Evolutionary conservation across 1,284 basidiomycete genomes (phyloP), one percentile per base, ranked within the genome.

Genomic region (Pyrrhoderma lamaoense): DNA sequence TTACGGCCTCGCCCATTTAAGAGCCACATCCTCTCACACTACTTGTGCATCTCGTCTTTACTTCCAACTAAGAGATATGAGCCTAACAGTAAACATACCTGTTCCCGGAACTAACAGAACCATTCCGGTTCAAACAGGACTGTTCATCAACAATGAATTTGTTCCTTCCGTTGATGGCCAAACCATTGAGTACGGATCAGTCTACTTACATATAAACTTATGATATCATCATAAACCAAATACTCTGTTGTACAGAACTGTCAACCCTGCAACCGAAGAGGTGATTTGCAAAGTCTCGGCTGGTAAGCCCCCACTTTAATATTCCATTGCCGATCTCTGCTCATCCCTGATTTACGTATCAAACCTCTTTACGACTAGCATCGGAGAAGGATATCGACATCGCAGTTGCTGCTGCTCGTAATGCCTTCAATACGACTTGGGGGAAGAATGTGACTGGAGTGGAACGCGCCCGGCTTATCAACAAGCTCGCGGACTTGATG

Each of bases 141-240:
- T 95, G 39, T 95, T 94, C 74, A 95, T 96, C 67, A 84, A 91
- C 73, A 91, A 92, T 66, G 74, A 89, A 62, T 93, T 90, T 59
- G 85, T 91, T 25, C 64, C 76, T 11, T 86, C 82, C 8, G 71
- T 74, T 21, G 81, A 85, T 59, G 47, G 48, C 35, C n/a, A 38
- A 18, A 80, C 77, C 31, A 64, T 70, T 19, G 80, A 84, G 51
- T 65, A 62, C 75, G 85, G 57, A 58, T 73, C 70, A 37, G 45
- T 18, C 23, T 18, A 36, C 49, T 50, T 11, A 27, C 3, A 40
- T 11, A 31, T 19, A 8, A 21, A 27, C 3, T 27, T 11, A 31
- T 19, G 13, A 21, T 23, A 14, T 2, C 16, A 27, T 22, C 51
- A 18, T 31, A 27, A 23, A 11, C n/a, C 11, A 31, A 19, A 34